Percentiles rank a stretch among this genome's conserved stretches.
Evolutionary conservation across 2,329 filamentous ascomycete species (phyloP).

Genomic region (Aspergillus sp.): DNA sequence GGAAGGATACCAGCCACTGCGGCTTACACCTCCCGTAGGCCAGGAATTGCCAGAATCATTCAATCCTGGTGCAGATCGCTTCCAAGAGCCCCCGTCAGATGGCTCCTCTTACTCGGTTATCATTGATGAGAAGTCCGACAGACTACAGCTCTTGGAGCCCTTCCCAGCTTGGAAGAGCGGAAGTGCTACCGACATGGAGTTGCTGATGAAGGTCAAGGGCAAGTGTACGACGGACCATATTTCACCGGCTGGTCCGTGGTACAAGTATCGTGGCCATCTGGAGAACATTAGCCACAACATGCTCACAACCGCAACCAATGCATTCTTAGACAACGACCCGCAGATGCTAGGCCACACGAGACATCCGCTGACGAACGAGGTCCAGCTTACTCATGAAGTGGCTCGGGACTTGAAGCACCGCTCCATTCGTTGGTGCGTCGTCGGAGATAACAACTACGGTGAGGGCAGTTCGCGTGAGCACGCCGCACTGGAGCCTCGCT

Average conservation of each 20-base stretch:
- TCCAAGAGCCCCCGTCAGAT: slow-evolving; percentile 18
- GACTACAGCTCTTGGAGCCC: slow-evolving; percentile 21
- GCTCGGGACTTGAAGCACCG: slow-evolving; percentile 95
- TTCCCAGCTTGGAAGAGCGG: slow-evolving; percentile 50
- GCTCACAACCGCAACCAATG: slow-evolving; percentile 94
- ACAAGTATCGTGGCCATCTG: slow-evolving; percentile 97
- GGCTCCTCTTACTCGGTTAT: slow-evolving; percentile 11
- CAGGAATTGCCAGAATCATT: slow-evolving; percentile 75
- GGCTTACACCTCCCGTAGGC: slow-evolving; percentile 90
- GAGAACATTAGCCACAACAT: slow-evolving; percentile 99
- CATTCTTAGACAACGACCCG: slow-evolving; percentile 38
- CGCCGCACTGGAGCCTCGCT: slow-evolving; percentile 90
- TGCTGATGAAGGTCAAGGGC: slow-evolving; percentile 89
- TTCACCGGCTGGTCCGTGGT: slow-evolving; percentile 81
- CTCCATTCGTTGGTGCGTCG: slow-evolving; percentile 89
- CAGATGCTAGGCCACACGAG: slow-evolving; percentile 27
- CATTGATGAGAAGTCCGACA: slow-evolving; percentile 18
- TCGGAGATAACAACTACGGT: slow-evolving; percentile 98
- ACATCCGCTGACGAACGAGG: slow-evolving; percentile 73
- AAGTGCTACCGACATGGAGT: slow-evolving; percentile 71
- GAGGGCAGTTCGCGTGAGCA: slow-evolving; percentile 96
- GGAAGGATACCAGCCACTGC: slow-evolving; percentile 51
- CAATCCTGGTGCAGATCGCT: slow-evolving; percentile 74
- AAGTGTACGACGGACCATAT: slow-evolving; percentile 96
- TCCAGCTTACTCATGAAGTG: slow-evolving; percentile 80